Percentiles rank a stretch among this genome's conserved stretches.
Evolutionary conservation across 2,329 filamentous ascomycete genomes (phyloP).

Genomic region (Trichoderma koningii): DNA sequence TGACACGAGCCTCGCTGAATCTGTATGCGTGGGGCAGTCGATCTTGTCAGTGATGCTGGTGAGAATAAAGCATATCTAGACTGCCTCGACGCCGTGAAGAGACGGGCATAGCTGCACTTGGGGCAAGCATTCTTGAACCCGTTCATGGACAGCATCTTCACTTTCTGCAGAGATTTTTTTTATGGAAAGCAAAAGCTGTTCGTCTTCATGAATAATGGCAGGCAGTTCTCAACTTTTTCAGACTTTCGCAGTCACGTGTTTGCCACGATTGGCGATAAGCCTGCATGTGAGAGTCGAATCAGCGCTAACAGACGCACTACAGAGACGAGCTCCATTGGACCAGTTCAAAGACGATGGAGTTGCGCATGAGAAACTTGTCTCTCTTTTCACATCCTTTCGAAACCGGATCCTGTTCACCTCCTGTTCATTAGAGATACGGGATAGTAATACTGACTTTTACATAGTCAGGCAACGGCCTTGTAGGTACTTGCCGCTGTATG

Average conservation of each 20-base stretch:
- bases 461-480: background rate
- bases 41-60: conserved; percentile 29
- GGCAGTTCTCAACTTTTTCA: conserved; percentile 33
- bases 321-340: background rate
- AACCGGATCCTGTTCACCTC: background rate
- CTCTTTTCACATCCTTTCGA: background rate
- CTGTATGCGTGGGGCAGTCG: conserved; percentile 30
- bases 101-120: conserved; percentile 33
- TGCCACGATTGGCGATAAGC: conserved; percentile 21
- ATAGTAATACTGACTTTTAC: background rate
- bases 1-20: conserved; percentile 30
- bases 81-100: conserved; percentile 28
- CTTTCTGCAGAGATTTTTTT: conserved; percentile 31
- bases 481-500: background rate
- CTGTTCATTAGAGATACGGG: background rate
- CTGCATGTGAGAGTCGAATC: conserved; percentile 28
- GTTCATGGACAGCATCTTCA: conserved; percentile 42
- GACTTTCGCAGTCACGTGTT: conserved; percentile 38
- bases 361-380: background rate
- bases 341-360: background rate
- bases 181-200: conserved; percentile 21
- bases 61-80: conserved; percentile 25
- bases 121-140: conserved; percentile 41
- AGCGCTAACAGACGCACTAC: conserved; percentile 7
- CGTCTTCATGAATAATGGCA: background rate